phyloP scores from a whole-genome alignment of 192 early-diverging fungal genomes.

The Coemansia sp. region DNA sequence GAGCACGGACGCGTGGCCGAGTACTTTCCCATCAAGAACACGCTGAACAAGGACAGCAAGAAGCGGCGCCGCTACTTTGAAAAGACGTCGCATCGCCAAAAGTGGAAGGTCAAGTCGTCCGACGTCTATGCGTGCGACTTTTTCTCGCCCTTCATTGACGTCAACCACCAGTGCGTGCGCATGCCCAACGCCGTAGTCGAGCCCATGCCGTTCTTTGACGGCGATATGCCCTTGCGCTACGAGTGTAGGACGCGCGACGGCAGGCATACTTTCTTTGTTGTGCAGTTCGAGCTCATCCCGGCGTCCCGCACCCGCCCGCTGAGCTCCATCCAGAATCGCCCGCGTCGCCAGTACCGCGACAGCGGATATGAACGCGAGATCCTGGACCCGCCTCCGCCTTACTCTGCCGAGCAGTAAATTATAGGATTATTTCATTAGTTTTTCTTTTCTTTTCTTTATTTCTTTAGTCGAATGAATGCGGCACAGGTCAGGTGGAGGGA shows the following conservation, averaged over 20 bases:
- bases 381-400: constrained; percentile 55
- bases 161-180: constrained; percentile 59
- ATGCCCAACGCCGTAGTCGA: constrained; percentile 57
- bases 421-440: not conserved
- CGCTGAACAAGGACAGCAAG: constrained; percentile 55
- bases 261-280: constrained; percentile 50
- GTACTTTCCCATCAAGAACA: constrained; percentile 51
- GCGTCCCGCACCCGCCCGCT: constrained; percentile 43
- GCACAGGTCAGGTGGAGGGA: not conserved
- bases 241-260: constrained; percentile 52
- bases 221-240: constrained; percentile 53
- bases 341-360: constrained; percentile 52
- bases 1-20: constrained; percentile 45
- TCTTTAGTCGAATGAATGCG: not conserved
- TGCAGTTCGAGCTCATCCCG: constrained; percentile 57
- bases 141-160: constrained; percentile 57
- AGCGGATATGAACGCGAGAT: constrained; percentile 57
- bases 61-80: constrained; percentile 54
- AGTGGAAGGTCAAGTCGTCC: constrained; percentile 43
- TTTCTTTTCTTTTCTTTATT: not conserved
- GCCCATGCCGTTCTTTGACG: constrained; percentile 56
- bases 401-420: constrained; percentile 36
- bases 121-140: constrained; percentile 55
- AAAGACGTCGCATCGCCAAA: constrained; percentile 47
- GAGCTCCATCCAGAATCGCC: constrained; percentile 29